Evolutionary conservation across 805 yeast genomes (phyloP), one percentile per base, ranked within the genome.

Genomic region (Candida jianshihensis): DNA sequence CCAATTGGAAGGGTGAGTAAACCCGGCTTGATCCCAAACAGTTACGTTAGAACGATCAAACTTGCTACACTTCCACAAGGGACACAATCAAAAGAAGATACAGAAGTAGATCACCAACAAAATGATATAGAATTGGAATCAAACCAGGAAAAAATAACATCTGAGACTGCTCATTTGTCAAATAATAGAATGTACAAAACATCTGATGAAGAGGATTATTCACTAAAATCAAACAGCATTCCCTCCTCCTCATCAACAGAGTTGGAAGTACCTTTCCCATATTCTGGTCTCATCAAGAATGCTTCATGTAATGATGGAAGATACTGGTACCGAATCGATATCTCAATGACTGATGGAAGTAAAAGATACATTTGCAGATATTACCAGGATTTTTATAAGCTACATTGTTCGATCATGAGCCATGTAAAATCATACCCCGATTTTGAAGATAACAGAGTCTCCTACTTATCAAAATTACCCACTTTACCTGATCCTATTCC

Each of bases 1-100:
- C 68, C 73, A n/a, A 64, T 75, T 24, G 73, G 71, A 29, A 60
- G 66, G 39, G 39, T 71, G 21, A 53, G 60, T 5, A 53, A 50
- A 4, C 68, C 72, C 1, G 81, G 81, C 1, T 54, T 75, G 38
- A 64, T 75, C 2, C 81, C 81, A 1, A 68, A 73, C 3, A 58
- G 64, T 25, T 70, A 68, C 46, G 71, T 66, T 17, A 69, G 63
- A 34, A 68, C 69, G 19, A 72, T 70, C n/a, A 59, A 62, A 18
- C 4, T 29, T 10, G 28, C n/a, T n/a, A n/a, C n/a, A n/a, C n/a
- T n/a, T n/a, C n/a, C n/a, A n/a, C n/a, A n/a, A n/a, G n/a, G n/a
- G n/a, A n/a, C n/a, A n/a, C n/a, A n/a, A n/a, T n/a, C n/a, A n/a
- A n/a, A n/a, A n/a, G n/a, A n/a, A n/a, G n/a, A n/a, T n/a, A n/a